Conservation (phyloP, 257 asterid species). For the Jacaranda mimosifolia region DNA sequence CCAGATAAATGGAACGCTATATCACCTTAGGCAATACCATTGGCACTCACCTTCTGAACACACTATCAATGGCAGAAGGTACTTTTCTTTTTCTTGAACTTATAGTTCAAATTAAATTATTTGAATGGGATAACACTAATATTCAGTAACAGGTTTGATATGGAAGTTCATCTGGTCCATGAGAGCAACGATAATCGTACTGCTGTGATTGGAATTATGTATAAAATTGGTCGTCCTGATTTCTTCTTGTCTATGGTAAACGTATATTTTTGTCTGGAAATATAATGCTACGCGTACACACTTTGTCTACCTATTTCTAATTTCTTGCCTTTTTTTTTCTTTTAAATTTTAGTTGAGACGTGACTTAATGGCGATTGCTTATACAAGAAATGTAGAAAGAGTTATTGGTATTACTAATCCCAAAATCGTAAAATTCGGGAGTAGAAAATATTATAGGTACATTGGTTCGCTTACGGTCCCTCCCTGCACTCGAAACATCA, state of each 20-base stretch:
- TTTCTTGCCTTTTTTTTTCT: neutral
- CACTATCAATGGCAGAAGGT: slow-evolving; percentile 73
- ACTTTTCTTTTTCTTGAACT: neutral
- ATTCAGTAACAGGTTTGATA: slow-evolving; percentile 50
- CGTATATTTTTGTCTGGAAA: neutral
- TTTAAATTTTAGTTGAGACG: slow-evolving; percentile 41
- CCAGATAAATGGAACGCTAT: slow-evolving; percentile 57
- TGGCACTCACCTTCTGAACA: slow-evolving; percentile 96
- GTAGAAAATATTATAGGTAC: slow-evolving; percentile 69
- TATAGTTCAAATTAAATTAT: neutral
- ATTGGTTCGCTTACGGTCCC: slow-evolving; percentile 80
- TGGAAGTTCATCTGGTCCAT: slow-evolving; percentile 83
- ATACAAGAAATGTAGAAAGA: slow-evolving; percentile 40
- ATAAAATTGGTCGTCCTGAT: slow-evolving; percentile 66
- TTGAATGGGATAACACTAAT: neutral
- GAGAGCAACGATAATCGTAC: slow-evolving; percentile 53
- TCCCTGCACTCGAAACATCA: slow-evolving; percentile 71
- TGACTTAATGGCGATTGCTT: slow-evolving; percentile 40
- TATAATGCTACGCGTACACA: too few relatives aligned
- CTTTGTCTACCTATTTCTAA: neutral
- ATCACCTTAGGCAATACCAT: slow-evolving; percentile 64
- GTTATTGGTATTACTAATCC: slow-evolving; percentile 59
- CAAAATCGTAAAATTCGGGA: slow-evolving; percentile 45
- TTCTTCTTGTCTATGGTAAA: slow-evolving; percentile 68
- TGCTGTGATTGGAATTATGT: slow-evolving; percentile 76